Evolutionary conservation across 805 yeast species (phyloP).

Genomic region (Cyberlindnera xishuangbannaensis): DNA sequence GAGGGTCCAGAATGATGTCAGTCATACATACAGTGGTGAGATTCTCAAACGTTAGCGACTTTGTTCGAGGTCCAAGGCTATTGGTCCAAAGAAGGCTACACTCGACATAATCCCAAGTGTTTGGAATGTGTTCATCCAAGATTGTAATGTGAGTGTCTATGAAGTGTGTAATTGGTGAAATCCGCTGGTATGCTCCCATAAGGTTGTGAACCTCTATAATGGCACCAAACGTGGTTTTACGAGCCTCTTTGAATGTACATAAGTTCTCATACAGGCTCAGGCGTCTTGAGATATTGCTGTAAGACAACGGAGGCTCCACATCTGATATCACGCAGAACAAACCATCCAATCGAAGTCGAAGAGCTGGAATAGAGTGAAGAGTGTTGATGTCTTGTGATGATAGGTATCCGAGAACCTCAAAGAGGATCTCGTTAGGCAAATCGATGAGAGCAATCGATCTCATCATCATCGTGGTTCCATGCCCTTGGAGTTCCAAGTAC

Average conservation of each 20-base stretch:
- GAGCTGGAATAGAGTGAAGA: neutral
- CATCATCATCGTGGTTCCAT: too few species aligned
- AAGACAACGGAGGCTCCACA: neutral
- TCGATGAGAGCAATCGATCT: constrained; percentile 8
- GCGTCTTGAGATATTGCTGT: neutral
- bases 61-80: constrained; percentile 3
- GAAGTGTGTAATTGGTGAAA: constrained; percentile 1
- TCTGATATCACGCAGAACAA: constrained; percentile 1
- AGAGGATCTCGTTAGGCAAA: constrained; percentile 31
- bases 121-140: constrained; percentile 9
- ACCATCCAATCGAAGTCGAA: neutral
- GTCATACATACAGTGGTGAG: constrained; percentile 5
- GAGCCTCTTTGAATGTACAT: neutral
- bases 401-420: constrained; percentile 29
- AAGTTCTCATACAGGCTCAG: neutral
- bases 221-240: neutral
- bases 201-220: constrained; percentile 15
- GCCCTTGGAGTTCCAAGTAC: too few species aligned
- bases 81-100: constrained; percentile 7
- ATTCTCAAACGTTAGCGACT: constrained; percentile 9
- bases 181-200: neutral
- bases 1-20: constrained; percentile 7
- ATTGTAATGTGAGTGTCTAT: constrained; percentile 8
- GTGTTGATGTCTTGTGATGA: constrained; percentile 29
- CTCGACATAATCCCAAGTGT: constrained; percentile 1